A percentile compares a stretch with the other conserved stretches of the same genome.
Evolutionary conservation across 2,329 filamentous ascomycete species (phyloP).

Genomic region (Pestalotiopsis sp.): DNA sequence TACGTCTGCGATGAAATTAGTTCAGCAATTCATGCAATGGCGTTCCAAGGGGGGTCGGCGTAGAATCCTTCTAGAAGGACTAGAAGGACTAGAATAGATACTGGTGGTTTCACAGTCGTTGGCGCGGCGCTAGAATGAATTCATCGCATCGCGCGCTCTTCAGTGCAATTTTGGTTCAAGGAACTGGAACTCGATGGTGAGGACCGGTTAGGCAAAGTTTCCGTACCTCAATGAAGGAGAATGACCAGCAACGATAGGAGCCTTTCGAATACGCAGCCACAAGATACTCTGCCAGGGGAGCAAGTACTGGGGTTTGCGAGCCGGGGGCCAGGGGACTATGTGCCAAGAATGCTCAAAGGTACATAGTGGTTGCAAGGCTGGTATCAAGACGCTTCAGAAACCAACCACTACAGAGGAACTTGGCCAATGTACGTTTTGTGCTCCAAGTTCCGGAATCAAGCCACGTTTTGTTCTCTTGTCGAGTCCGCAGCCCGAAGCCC

Average conservation of each 20-base stretch:
- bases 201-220: not conserved
- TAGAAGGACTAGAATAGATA: conserved; percentile 10
- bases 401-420: too few species aligned
- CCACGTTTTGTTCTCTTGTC: not conserved
- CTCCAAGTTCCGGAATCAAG: too few species aligned
- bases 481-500: not conserved
- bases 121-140: conserved; percentile 5
- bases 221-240: not conserved
- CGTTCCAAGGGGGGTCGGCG: not conserved
- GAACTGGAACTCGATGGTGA: not conserved
- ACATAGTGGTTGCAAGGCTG: too few species aligned
- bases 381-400: too few species aligned
- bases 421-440: too few species aligned
- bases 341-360: too few species aligned
- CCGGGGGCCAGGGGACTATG: not conserved
- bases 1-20: not conserved
- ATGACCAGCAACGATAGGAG: not conserved
- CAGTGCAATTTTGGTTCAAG: not conserved
- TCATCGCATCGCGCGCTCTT: not conserved
- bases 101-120: conserved; percentile 9
- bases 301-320: not conserved
- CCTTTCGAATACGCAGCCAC: not conserved
- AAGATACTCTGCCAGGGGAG: not conserved
- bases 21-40: not conserved
- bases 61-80: conserved; percentile 13